Evolutionary conservation across 1,139 yeast genomes (phyloP).

Genomic region (Candida tunisiensis): DNA sequence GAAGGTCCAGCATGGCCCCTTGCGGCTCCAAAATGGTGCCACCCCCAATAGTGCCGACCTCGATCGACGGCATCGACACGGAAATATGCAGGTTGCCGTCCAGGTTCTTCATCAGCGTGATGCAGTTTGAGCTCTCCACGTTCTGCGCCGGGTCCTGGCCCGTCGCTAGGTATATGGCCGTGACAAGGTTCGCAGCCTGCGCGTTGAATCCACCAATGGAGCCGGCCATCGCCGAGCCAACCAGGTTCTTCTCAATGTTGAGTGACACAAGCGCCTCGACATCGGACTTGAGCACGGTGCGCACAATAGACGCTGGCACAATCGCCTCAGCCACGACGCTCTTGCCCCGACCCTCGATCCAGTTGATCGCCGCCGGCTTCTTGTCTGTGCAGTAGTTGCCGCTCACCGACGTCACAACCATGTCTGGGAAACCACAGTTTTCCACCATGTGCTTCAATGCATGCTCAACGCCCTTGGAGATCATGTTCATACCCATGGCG

Average conservation of each 20-base stretch:
- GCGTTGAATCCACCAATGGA: constrained; percentile 97
- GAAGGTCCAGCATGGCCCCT: constrained; percentile 84
- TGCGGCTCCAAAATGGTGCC: constrained; percentile 97
- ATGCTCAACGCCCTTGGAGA: constrained; percentile 91
- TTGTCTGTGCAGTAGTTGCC: constrained; percentile 98
- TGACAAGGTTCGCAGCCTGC: constrained; percentile 90
- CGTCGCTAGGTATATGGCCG: constrained; percentile 85
- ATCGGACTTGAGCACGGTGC: constrained; percentile 71
- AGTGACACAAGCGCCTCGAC: constrained; percentile 86
- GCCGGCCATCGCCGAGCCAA: constrained; percentile 99
- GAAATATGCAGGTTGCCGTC: constrained; percentile 76
- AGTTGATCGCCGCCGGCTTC: constrained; percentile 94
- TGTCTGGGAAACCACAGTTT: constrained; percentile 84
- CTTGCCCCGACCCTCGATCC: constrained; percentile 99
- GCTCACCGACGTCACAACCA: constrained; percentile 82
- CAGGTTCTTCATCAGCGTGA: constrained; percentile 71
- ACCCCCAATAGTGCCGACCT: constrained; percentile 98
- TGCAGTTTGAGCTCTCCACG: constrained; percentile 95
- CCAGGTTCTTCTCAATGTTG: constrained; percentile 72
- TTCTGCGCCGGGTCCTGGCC: constrained; percentile 99
- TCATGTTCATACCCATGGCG: constrained; percentile 99
- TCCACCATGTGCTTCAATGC: constrained; percentile 73
- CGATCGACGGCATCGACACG: constrained; percentile 97
- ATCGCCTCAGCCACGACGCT: constrained; percentile 96
- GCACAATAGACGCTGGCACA: constrained; percentile 67